Evolutionary conservation across 2,329 filamentous ascomycete species (phyloP), one percentile per base, ranked within the genome.

Genomic region (Dryadomyces quercivorus): DNA sequence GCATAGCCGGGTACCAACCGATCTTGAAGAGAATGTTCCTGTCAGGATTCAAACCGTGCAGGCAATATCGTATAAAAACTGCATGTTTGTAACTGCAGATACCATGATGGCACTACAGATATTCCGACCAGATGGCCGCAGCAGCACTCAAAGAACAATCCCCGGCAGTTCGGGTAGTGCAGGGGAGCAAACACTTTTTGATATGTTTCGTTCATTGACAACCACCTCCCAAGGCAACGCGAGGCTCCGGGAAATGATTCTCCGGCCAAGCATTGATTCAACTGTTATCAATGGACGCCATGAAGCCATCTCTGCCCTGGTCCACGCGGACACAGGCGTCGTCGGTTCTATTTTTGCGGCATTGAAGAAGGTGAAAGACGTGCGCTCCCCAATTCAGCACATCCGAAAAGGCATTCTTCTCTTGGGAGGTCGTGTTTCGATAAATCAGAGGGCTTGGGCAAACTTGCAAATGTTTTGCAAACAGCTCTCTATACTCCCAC

Each of bases 41-140:
- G 86, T 86, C 60, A 75, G 73, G 7, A 73, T 95, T 26, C 73
- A 69, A 22, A 75, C 73, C 1, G 68, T 96, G 12, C 78, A 86
- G 62, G 91, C 88, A 80, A 90, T 94, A 66, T 84, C 77, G 36
- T 71, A 95, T 22, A 67, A 69, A 42, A 65, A 74, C 53, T 71
- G 71, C 51, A 88, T 92, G 82, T 88, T 93, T 62, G 75, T 96
- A 60, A 93, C 88, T 61, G 72, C 78, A 2, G 89, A 96, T 63
- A 87, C 91, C 0, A 71, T 97, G 45, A 69, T 81, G 15, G 90
- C 90, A 1, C 76, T 98, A 9, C 92, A 96, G 62, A 88, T 98
- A 31, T 75, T 95, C 26, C 84, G 86, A 54, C 82, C 85, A 1
- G 91, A 96, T 88, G 5, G 90, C 89, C 63, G 83, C 80, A 50